These are phyloP conservation scores for Capsella rubella DNA, from an alignment of 441 rosid species.

Conservation along the genomic window DNA sequence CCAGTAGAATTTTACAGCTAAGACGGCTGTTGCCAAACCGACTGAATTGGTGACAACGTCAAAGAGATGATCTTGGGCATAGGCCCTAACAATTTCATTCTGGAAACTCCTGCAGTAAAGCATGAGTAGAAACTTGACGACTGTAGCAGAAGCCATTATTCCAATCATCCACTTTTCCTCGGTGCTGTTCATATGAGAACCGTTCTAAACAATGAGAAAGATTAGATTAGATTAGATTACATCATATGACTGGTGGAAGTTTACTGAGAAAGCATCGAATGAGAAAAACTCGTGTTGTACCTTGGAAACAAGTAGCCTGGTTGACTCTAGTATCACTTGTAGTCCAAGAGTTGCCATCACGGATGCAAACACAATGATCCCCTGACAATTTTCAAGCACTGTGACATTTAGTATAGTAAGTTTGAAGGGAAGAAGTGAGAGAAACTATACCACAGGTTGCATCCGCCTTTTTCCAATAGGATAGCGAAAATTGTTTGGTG, in stretches of 20 bases:
- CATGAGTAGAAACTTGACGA: conserved; percentile 64
- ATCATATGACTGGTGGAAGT: neutral
- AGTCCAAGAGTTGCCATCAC: conserved; percentile 82
- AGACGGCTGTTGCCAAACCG: conserved; percentile 65
- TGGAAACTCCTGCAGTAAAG: conserved; percentile 61
- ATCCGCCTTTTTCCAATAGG: conserved; percentile 67
- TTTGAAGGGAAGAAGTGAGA: neutral
- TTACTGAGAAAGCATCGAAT: neutral
- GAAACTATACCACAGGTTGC: conserved; percentile 64
- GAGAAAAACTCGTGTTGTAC: conserved; percentile 32
- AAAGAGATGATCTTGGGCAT: conserved; percentile 78
- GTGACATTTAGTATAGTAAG: neutral
- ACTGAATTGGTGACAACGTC: conserved; percentile 79
- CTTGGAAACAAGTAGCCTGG: conserved; percentile 57
- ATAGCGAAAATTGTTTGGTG: conserved; percentile 57
- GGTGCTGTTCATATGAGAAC: conserved; percentile 49
- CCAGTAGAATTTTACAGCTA: conserved; percentile 69
- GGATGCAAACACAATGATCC: conserved; percentile 80
- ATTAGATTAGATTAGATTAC: conserved; percentile 1
- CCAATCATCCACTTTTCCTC: conserved; percentile 83
- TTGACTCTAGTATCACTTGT: conserved; percentile 70
- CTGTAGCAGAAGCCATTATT: conserved; percentile 67
- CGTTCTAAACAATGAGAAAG: conserved; percentile 45
- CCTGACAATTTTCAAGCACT: conserved; percentile 48
- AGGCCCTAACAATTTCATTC: conserved; percentile 69